Evolutionary conservation across 2,329 filamentous ascomycete species (phyloP).

Genomic region (Pyrenochaeta sp.): DNA sequence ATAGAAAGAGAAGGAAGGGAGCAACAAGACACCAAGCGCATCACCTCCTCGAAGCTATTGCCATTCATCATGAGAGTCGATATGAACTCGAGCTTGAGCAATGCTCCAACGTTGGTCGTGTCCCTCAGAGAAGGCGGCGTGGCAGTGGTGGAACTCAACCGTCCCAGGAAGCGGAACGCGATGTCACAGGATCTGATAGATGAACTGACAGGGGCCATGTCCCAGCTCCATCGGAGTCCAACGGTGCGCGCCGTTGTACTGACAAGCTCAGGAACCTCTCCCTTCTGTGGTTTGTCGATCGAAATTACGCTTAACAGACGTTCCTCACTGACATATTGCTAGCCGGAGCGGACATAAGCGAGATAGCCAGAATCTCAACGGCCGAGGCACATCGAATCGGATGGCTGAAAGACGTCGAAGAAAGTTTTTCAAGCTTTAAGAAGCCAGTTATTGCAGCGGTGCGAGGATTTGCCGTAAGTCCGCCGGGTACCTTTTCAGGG

Average conservation of each 20-base stretch:
- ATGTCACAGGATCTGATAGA: constrained; percentile 61
- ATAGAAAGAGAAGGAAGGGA: background rate
- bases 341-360: constrained; percentile 95
- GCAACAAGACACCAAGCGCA: background rate
- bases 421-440: constrained; percentile 79
- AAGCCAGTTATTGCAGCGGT: constrained; percentile 94
- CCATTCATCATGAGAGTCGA: too few relatives aligned
- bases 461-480: constrained; percentile 75
- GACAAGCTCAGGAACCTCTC: constrained; percentile 84
- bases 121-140: constrained; percentile 46
- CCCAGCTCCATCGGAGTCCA: constrained; percentile 23
- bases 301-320: background rate
- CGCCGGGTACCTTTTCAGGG: background rate
- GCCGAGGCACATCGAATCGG: constrained; percentile 81
- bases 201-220: constrained; percentile 37
- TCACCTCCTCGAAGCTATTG: too few relatives aligned
- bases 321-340: constrained; percentile 14
- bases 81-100: too few relatives aligned
- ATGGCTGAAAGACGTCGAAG: constrained; percentile 92
- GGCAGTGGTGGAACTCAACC: constrained; percentile 60
- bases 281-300: constrained; percentile 64
- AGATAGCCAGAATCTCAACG: constrained; percentile 90
- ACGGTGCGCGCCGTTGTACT: constrained; percentile 59
- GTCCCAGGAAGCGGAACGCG: constrained; percentile 66
- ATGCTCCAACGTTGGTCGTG: constrained; percentile 14